Evolutionary conservation across 2,329 filamentous ascomycete genomes (phyloP).

Genomic region (Plenodomus lindquistii): DNA sequence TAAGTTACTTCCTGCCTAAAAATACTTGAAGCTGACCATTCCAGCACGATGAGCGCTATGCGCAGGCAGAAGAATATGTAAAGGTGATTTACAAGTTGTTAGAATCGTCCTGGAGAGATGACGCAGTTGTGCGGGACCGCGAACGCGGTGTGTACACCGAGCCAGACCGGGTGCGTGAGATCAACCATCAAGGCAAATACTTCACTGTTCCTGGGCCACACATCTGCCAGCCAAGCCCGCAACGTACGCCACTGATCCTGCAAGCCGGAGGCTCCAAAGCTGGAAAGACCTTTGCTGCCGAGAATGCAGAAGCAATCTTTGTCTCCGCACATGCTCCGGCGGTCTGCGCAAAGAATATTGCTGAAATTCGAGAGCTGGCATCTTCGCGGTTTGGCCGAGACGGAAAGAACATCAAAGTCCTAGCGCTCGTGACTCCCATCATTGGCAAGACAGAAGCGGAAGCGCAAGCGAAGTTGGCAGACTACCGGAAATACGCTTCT

Average conservation of each 20-base stretch:
- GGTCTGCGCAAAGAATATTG: slow-evolving; percentile 64
- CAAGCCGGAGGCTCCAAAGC: slow-evolving; percentile 71
- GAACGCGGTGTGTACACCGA: slow-evolving; percentile 63
- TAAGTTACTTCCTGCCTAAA: slow-evolving; percentile 61
- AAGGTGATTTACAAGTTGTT: slow-evolving; percentile 71
- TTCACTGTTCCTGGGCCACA: slow-evolving; percentile 66
- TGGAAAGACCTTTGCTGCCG: slow-evolving; percentile 68
- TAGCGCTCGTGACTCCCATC: slow-evolving; percentile 68
- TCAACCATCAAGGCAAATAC: slow-evolving; percentile 71
- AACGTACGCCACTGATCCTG: slow-evolving; percentile 69
- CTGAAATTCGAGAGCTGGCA: slow-evolving; percentile 64
- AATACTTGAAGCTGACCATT: slow-evolving; percentile 51
- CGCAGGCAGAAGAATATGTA: slow-evolving; percentile 71
- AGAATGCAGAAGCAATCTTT: slow-evolving; percentile 74
- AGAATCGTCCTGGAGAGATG: slow-evolving; percentile 68
- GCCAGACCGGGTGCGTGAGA: slow-evolving; percentile 62
- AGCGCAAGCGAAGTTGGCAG: slow-evolving; percentile 65
- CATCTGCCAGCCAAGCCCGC: slow-evolving; percentile 67
- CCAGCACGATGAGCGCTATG: slow-evolving; percentile 70
- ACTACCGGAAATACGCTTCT: slow-evolving; percentile 64
- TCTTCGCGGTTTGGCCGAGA: slow-evolving; percentile 59
- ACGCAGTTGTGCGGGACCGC: slow-evolving; percentile 65
- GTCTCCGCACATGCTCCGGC: slow-evolving; percentile 67
- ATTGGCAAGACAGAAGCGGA: slow-evolving; percentile 68
- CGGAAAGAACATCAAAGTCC: slow-evolving; percentile 65